phyloP scores from a whole-genome alignment of 2,329 filamentous ascomycete genomes.

The Elsinoe necatrix region DNA sequence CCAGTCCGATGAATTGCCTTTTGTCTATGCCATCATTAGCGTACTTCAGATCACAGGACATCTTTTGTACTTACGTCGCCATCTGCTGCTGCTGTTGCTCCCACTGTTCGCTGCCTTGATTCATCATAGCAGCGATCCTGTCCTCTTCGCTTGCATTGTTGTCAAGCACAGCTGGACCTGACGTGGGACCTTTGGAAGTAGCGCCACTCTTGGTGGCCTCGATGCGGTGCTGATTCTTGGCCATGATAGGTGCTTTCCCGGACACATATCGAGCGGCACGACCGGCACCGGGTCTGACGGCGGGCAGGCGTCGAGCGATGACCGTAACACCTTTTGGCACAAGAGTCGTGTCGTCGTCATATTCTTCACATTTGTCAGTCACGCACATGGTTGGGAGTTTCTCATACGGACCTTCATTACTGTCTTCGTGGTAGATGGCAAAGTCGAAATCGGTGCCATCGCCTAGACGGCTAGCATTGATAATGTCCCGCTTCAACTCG shows the following conservation, averaged over 20 bases:
- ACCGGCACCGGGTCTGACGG: constrained; percentile 75
- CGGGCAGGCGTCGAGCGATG: constrained; percentile 77
- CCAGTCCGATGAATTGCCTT: constrained; percentile 35
- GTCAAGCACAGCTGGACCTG: constrained; percentile 58
- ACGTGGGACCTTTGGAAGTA: constrained; percentile 35
- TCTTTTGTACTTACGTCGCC: constrained; percentile 54
- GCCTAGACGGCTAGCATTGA: constrained; percentile 83
- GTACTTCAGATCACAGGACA: constrained; percentile 17
- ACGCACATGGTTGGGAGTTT: not conserved
- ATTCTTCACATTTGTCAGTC: constrained; percentile 52
- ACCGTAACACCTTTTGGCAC: constrained; percentile 93
- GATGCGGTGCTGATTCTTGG: constrained; percentile 66
- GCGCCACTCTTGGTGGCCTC: constrained; percentile 50
- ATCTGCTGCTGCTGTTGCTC: constrained; percentile 87
- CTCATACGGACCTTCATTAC: constrained; percentile 65
- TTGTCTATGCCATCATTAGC: constrained; percentile 27
- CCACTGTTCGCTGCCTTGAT: constrained; percentile 85
- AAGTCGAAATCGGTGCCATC: constrained; percentile 96
- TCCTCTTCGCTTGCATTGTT: constrained; percentile 86
- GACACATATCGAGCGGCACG: constrained; percentile 91
- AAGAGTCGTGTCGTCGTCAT: constrained; percentile 95
- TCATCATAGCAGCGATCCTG: constrained; percentile 85
- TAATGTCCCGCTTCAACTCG: constrained; percentile 97
- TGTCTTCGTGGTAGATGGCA: constrained; percentile 86
- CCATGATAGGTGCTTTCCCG: constrained; percentile 85